Percentiles rank a stretch among this genome's conserved stretches.
Evolutionary conservation across 352 stramenopile species (phyloP).

Genomic region (Pythium vanterpoolii): DNA sequence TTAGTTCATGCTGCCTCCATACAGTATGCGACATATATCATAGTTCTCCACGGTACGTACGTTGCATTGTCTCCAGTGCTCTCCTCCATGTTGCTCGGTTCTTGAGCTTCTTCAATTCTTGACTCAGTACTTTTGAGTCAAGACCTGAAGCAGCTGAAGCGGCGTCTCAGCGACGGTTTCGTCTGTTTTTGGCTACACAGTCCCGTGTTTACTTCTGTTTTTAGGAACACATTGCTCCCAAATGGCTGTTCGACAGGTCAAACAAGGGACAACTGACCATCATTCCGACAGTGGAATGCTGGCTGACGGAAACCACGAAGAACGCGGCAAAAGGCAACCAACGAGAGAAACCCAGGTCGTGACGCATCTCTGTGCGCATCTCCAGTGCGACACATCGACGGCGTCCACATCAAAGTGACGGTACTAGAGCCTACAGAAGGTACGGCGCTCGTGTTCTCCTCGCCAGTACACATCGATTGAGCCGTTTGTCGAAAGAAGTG

Average conservation of each 20-base stretch:
- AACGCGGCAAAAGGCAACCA: not conserved
- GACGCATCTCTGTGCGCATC: not conserved
- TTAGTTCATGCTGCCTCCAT: not conserved
- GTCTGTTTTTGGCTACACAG: slow-evolving; percentile 17
- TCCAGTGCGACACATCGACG: not conserved
- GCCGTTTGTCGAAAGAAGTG: not conserved
- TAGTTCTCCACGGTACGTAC: not conserved
- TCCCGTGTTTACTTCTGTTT: slow-evolving; percentile 7
- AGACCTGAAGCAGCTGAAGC: no score
- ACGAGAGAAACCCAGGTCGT: not conserved
- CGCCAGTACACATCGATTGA: slow-evolving; percentile 7
- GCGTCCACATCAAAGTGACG: not conserved
- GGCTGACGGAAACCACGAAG: not conserved
- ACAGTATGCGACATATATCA: not conserved
- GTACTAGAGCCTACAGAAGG: not conserved
- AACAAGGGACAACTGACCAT: slow-evolving; percentile 2
- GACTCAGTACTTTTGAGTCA: no score
- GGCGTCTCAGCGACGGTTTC: not conserved
- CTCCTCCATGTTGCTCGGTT: not conserved
- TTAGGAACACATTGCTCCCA: not conserved
- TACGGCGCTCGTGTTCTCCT: not conserved
- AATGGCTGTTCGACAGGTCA: not conserved
- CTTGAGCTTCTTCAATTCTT: not conserved
- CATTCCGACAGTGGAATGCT: slow-evolving; percentile 8
- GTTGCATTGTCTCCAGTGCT: not conserved